These are phyloP conservation scores for Leccinum glutinopallens DNA, from an alignment of 1,284 basidiomycete genomes.

Conservation along the genomic window DNA sequence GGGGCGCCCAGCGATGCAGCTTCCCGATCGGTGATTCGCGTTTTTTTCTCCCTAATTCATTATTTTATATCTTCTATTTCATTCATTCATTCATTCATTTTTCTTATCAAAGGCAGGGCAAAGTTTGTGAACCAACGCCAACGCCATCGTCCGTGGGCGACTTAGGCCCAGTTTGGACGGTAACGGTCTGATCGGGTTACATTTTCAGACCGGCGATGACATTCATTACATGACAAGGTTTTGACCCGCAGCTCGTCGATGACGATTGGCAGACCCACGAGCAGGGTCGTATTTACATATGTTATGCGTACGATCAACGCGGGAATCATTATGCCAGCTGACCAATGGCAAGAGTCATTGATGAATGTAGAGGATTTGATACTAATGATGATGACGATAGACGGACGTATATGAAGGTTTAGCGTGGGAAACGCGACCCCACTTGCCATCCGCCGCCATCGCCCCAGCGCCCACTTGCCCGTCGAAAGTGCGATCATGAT, in stretches of 20 bases:
- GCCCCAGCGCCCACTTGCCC: not conserved
- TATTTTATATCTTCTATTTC: not conserved
- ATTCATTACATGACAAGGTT: not conserved
- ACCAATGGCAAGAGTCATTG: not conserved
- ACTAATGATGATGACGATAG: not conserved
- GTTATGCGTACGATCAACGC: conserved; percentile 1
- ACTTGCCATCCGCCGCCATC: not conserved
- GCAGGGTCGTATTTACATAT: not conserved
- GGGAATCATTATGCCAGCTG: not conserved
- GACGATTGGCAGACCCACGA: not conserved
- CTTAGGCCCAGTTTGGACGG: not conserved
- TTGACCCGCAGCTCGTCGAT: not conserved
- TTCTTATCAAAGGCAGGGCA: not conserved
- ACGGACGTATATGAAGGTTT: not conserved
- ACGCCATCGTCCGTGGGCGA: not conserved
- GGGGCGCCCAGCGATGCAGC: not conserved
- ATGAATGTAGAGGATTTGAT: not conserved
- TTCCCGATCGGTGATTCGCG: conserved; percentile 1
- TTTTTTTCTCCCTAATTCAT: not conserved
- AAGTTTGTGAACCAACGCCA: not conserved
- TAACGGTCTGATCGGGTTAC: not conserved
- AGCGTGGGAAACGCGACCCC: not conserved
- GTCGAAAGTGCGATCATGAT: conserved; percentile 1
- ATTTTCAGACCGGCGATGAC: not conserved
- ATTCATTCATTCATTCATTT: not conserved